Evolutionary conservation across 2,329 filamentous ascomycete genomes (phyloP).

Genomic region (Fusarium verrucosum): DNA sequence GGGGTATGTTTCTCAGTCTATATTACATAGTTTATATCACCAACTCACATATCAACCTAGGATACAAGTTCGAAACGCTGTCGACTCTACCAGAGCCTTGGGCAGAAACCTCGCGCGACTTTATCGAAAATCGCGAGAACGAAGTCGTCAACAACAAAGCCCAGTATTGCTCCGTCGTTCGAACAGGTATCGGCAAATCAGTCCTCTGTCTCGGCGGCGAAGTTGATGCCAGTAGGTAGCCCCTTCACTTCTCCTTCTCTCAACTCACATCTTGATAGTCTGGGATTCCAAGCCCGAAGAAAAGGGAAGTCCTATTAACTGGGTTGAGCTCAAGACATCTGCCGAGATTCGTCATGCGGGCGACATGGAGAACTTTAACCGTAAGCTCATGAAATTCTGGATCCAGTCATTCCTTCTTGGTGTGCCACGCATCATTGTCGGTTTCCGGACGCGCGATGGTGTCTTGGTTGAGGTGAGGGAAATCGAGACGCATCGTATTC

Average conservation of each 20-base stretch:
- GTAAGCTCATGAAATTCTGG: conserved; percentile 96
- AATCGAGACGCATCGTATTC: conserved; percentile 81
- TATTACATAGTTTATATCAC: background rate
- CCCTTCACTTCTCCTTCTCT: background rate
- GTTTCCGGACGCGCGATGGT: conserved; percentile 79
- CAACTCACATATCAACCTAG: conserved; percentile 53
- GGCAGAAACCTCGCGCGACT: conserved; percentile 74
- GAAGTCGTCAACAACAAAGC: conserved; percentile 85
- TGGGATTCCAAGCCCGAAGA: conserved; percentile 82
- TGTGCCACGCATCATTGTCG: conserved; percentile 90
- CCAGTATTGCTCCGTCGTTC: conserved; percentile 95
- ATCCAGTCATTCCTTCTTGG: conserved; percentile 94
- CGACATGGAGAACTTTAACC: conserved; percentile 80
- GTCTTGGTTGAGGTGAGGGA: conserved; percentile 78
- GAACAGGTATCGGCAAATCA: conserved; percentile 82
- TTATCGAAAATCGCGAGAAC: conserved; percentile 79
- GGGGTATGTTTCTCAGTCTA: conserved; percentile 66
- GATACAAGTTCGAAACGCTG: conserved; percentile 96
- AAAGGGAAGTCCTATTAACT: conserved; percentile 77
- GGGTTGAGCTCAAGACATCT: conserved; percentile 96
- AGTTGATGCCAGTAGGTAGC: conserved; percentile 79
- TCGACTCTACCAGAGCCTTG: conserved; percentile 79
- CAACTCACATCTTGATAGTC: conserved; percentile 58
- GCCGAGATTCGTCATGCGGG: conserved; percentile 73
- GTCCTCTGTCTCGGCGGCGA: conserved; percentile 87